A percentile compares a stretch with the other conserved stretches of the same genome.
phyloP scores from a whole-genome alignment of 495 filamentous ascomycete species.

The Penicillium paradoxum region DNA sequence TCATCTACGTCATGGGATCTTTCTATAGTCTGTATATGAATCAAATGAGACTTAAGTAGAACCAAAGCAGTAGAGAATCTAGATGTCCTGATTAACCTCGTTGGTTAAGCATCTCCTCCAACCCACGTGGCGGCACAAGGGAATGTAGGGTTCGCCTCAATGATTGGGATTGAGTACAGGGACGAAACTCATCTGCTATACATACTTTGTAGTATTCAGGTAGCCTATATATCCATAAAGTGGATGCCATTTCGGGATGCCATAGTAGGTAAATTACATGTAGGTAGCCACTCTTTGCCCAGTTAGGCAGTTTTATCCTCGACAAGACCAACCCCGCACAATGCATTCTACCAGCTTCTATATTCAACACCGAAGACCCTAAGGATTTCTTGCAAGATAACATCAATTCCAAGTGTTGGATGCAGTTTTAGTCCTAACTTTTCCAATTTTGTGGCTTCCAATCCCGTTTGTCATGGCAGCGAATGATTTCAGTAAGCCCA shows the following conservation, averaged over 20 bases:
- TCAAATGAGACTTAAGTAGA: too few species aligned
- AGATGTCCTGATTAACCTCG: too few species aligned
- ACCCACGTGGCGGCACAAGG: background rate
- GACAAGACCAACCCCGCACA: conserved; percentile 26
- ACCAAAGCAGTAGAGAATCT: too few species aligned
- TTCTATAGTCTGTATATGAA: too few species aligned
- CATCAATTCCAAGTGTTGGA: background rate
- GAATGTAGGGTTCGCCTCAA: background rate
- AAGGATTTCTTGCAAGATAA: background rate
- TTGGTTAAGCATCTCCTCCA: background rate
- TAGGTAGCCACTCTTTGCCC: conserved; percentile 2
- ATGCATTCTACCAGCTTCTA: background rate
- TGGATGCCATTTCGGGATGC: background rate
- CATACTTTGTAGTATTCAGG: too few species aligned
- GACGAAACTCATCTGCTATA: background rate
- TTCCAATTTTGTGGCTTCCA: too few species aligned
- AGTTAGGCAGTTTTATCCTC: conserved; percentile 14
- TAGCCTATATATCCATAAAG: background rate
- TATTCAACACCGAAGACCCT: background rate
- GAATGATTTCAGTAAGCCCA: background rate
- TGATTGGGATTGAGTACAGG: background rate
- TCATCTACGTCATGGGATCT: background rate
- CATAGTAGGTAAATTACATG: background rate
- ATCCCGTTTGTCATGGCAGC: background rate
- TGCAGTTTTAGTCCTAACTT: background rate